Base-by-base conservation (phyloP, 2,329 filamentous ascomycete genomes). In the Lecanicillium sp. region DNA sequence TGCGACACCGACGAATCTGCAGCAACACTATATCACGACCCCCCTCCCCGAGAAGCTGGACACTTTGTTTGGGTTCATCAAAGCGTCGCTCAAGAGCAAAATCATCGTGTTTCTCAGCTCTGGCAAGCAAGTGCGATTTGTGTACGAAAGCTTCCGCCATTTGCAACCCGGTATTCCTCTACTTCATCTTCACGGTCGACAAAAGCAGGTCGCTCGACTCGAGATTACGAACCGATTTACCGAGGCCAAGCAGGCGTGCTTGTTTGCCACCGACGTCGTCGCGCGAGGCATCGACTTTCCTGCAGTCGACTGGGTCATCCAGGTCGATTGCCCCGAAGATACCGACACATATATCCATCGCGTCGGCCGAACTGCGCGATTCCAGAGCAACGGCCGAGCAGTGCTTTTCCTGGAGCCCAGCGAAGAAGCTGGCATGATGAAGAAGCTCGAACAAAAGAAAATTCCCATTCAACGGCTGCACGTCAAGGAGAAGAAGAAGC, bases 221-320 rank as follows among this genome's bases (percentile, higher is more conserved):
- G 89, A 96, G 44, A 92, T 95, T 29, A 94, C 89, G 0, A 75
- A 77, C 4, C 81, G 84, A 37, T 98, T 96, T 58, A 81, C 85
- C 0, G 71, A 80, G 1, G 78, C 89, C 2, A 87, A 92, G 54
- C 73, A 86, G 41, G 83, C 87, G 1, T 96, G 92, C 55, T 72
- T 98, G 0, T 95, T 98, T 57, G 87, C 92, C 2, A 98, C 92
- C 0, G 92, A 98, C 56, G 87, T 98, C 5, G 88, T 94, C 4
- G 92, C 92, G 0, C 77, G 92, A 59, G 92, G 92, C 46, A 75
- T 98, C 11, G 92, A 98, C 59, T 97, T 98, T 56, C 92, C 92
- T 0, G 83, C 88, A 3, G 92, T 98, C 0, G 92, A 98, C 59
- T 98, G 92, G 84, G 92, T 98, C 5, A 87, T 98, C n/a, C 92